phyloP scores from a whole-genome alignment of 257 asterid genomes.

The Lavandula angustifolia region DNA sequence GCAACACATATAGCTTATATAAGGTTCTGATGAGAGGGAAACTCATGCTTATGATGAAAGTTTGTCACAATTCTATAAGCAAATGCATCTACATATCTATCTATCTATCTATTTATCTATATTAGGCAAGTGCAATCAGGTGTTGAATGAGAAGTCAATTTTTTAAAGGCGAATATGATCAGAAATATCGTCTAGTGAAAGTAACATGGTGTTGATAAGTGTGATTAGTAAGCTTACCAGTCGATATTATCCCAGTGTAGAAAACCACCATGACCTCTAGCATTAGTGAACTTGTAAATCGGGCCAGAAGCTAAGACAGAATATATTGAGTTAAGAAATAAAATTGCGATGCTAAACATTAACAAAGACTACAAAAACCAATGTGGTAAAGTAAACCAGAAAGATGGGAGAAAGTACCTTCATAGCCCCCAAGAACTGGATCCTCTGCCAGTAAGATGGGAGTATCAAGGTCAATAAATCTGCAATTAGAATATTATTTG shows the following conservation, averaged over 20 bases:
- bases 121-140: too few species aligned
- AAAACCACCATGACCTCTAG: constrained; percentile 91
- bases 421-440: constrained; percentile 85
- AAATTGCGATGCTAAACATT: background rate
- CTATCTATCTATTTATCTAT: too few species aligned
- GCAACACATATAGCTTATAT: constrained; percentile 4
- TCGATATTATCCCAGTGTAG: constrained; percentile 72
- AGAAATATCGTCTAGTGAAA: too few species aligned
- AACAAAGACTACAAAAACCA: background rate
- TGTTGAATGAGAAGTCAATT: too few species aligned
- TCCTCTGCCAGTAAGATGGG: constrained; percentile 86
- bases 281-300: constrained; percentile 68
- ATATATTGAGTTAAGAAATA: constrained; percentile 15
- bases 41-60: too few species aligned
- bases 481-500: constrained; percentile 35
- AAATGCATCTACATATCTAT: too few species aligned
- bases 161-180: too few species aligned
- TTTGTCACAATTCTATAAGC: too few species aligned
- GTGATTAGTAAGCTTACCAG: constrained; percentile 41
- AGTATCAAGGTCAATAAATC: constrained; percentile 85
- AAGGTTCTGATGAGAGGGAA: too few species aligned
- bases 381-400: constrained; percentile 19
- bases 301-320: constrained; percentile 71
- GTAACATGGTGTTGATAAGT: background rate
- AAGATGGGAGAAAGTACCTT: constrained; percentile 51